Percentiles rank a stretch among this genome's conserved stretches.
Conservation (phyloP, 1,284 basidiomycete species). For the Boletus coffeatus region DNA sequence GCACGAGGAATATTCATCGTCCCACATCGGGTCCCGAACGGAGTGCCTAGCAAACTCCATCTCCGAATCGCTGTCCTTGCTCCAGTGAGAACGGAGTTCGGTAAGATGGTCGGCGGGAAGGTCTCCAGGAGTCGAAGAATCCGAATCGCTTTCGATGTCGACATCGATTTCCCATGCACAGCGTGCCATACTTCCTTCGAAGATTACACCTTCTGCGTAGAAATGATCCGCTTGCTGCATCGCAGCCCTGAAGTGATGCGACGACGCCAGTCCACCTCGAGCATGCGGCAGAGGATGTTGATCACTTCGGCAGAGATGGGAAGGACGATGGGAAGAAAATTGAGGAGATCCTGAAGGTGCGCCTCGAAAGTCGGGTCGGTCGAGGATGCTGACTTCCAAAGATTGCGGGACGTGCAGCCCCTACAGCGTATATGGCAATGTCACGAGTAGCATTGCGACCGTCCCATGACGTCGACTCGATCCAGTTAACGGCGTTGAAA, state of each 20-base stretch:
- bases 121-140: slow-evolving; percentile 36
- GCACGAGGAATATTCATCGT: slow-evolving; percentile 35
- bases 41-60: slow-evolving; percentile 52
- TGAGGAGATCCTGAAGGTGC: slow-evolving; percentile 58
- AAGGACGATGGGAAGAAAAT: slow-evolving; percentile 68
- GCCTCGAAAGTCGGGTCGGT: slow-evolving; percentile 65
- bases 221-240: slow-evolving; percentile 65
- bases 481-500: no score
- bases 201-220: slow-evolving; percentile 69
- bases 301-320: slow-evolving; percentile 71
- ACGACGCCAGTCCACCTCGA: slow-evolving; percentile 67
- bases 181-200: slow-evolving; percentile 78
- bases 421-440: no score
- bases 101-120: slow-evolving; percentile 27
- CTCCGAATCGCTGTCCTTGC: slow-evolving; percentile 57
- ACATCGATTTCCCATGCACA: slow-evolving; percentile 75
- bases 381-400: slow-evolving; percentile 93
- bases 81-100: slow-evolving; percentile 49
- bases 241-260: slow-evolving; percentile 60
- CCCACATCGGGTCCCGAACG: slow-evolving; percentile 35
- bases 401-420: slow-evolving; percentile 54
- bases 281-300: slow-evolving; percentile 60
- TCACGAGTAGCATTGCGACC: no score
- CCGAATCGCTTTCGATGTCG: slow-evolving; percentile 54
- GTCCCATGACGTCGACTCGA: no score